Evolutionary conservation across 140 eudicot genomes (phyloP), one percentile per base, ranked within the genome.

Genomic region (Erigeron philadelphicus): DNA sequence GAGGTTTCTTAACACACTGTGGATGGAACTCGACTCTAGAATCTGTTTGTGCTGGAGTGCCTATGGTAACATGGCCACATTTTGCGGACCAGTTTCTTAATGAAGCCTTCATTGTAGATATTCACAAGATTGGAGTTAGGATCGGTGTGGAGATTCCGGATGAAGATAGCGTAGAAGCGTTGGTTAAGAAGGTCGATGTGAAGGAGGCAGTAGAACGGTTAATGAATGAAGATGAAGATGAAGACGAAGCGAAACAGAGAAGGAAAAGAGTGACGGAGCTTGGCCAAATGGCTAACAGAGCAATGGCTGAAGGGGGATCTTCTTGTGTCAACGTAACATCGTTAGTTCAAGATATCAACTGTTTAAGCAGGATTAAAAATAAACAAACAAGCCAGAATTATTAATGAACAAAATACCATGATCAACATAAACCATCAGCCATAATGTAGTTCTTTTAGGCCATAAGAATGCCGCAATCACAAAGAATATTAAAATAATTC

Each of bases 31-130:
- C 38, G 5, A 31, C 38, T 3, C 5, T 31, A 31, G 86, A 82
- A 70, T 49, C 78, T 0, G 25, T 82, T 0, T 15, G 55, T 38
- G 81, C 81, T 1, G 83, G 83, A 1, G 73, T 78, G 10, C 80
- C 75, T 9, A 18, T 82, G 67, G 11, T 82, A 2, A 31, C 38
- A 31, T 31, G 38, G 38, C 38, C 38, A 31, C 38, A 57, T 54
- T 81, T 81, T 18, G 72, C 75, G 8, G 86, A 81, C 25, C 86
- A 81, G 11, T 81, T 78, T 49, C 6, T 56, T 5, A 81, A 82
- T 8, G 83, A 82, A 63, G 25, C 12, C 8, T 75, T 78, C 0
- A 59, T 82, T 0, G 83, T 78, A 3, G 41, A 78, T 6, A 43
- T 78, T 15, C 18, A 75, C 15, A 64, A 54, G 72, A 68, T 69